Evolutionary conservation across 1,139 yeast species (phyloP).

Genomic region (Magnusiomyces starmeri): DNA sequence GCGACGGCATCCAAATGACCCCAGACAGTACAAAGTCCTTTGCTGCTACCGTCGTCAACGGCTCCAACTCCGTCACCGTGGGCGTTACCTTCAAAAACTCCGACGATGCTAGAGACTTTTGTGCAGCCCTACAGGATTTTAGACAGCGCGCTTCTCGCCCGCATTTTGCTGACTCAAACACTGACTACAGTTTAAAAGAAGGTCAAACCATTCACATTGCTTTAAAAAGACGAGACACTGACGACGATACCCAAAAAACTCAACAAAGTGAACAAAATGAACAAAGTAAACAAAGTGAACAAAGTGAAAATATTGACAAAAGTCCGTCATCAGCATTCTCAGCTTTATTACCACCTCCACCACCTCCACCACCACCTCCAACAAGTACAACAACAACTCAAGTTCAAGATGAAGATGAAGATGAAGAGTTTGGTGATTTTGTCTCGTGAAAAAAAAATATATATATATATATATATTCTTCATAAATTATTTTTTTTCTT

Average conservation of each 20-base stretch:
- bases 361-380: background rate
- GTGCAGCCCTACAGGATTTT: constrained; percentile 36
- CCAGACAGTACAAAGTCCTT: constrained; percentile 32
- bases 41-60: constrained; percentile 32
- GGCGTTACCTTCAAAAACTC: constrained; percentile 39
- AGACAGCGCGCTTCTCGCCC: constrained; percentile 21
- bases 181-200: constrained; percentile 27
- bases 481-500: background rate
- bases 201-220: constrained; percentile 27
- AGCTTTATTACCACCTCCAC: constrained; percentile 22
- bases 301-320: too few species aligned
- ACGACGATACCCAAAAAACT: background rate
- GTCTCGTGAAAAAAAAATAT: constrained; percentile 28
- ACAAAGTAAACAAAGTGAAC: too few species aligned
- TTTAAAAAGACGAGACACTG: background rate
- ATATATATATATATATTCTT: background rate
- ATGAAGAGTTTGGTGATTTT: constrained; percentile 42
- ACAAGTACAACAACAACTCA: background rate
- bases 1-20: constrained; percentile 7
- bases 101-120: constrained; percentile 36
- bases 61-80: constrained; percentile 31
- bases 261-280: too few species aligned
- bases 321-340: too few species aligned
- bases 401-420: constrained; percentile 16
- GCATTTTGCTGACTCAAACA: constrained; percentile 17